Percentiles rank a stretch among this genome's conserved stretches.
Conservation (phyloP, 2,329 filamentous ascomycete genomes). For the Blastomyces emzantsi region DNA sequence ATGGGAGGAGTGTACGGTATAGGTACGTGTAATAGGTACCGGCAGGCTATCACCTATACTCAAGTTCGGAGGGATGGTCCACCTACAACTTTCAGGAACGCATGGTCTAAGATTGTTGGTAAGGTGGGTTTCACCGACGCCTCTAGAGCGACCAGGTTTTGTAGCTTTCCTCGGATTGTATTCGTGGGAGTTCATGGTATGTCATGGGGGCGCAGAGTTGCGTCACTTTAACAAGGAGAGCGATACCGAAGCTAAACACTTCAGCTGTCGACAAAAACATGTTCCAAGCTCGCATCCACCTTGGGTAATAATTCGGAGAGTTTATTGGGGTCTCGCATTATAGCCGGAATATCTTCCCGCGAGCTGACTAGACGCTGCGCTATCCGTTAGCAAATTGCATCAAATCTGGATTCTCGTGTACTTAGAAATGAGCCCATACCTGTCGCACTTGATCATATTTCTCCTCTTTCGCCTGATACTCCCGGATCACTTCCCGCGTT, state of each 20-base stretch:
- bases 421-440: conserved; percentile 40
- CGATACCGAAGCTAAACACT: not conserved
- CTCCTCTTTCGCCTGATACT: conserved; percentile 84
- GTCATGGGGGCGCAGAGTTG: not conserved
- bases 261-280: conserved; percentile 12
- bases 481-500: conserved; percentile 67
- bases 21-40: not conserved
- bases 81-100: not conserved
- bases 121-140: not conserved
- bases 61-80: not conserved
- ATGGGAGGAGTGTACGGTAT: not conserved
- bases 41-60: not conserved
- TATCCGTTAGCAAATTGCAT: conserved; percentile 11
- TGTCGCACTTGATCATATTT: conserved; percentile 65
- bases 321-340: conserved; percentile 70
- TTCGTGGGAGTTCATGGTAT: not conserved
- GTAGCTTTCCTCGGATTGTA: not conserved
- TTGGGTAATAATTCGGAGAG: conserved; percentile 60
- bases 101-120: not conserved
- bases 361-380: conserved; percentile 43
- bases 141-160: not conserved
- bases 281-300: conserved; percentile 59
- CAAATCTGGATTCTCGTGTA: not conserved
- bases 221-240: not conserved
- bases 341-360: conserved; percentile 65